Percentiles rank a stretch among this genome's conserved stretches.
Conservation (phyloP, 2,329 filamentous ascomycete genomes). For the Fonsecaea nubica region DNA sequence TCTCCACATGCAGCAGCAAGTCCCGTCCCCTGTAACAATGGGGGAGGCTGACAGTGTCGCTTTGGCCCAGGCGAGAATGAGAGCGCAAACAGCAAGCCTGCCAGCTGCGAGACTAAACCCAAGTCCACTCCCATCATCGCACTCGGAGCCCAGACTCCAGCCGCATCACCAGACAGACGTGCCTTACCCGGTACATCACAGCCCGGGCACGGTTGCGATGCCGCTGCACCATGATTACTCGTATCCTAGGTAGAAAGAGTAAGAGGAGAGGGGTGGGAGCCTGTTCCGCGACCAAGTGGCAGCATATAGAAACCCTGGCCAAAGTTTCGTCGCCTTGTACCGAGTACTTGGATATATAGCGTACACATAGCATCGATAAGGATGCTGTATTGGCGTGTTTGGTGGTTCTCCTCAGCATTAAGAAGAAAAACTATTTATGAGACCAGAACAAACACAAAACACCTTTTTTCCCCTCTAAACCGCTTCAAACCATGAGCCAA, state of each 20-base stretch:
- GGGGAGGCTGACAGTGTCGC: background rate
- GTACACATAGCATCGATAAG: too few species aligned
- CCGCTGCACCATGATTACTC: constrained; percentile 10
- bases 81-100: background rate
- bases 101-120: background rate
- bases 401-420: too few species aligned
- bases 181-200: background rate
- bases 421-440: too few species aligned
- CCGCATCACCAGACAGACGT: background rate
- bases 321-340: too few species aligned
- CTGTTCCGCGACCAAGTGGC: background rate
- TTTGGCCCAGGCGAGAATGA: background rate
- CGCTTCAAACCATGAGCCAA: too few species aligned
- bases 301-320: too few species aligned
- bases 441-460: too few species aligned
- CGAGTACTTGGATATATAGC: too few species aligned
- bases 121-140: background rate
- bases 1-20: background rate
- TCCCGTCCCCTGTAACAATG: background rate
- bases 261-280: background rate
- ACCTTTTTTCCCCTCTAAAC: too few species aligned
- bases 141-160: background rate
- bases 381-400: too few species aligned
- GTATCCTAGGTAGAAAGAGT: background rate
- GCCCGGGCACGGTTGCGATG: constrained; percentile 5